These are phyloP conservation scores for Colletotrichum lentis DNA, from an alignment of 2,329 filamentous ascomycete species.

Conservation along the genomic window DNA sequence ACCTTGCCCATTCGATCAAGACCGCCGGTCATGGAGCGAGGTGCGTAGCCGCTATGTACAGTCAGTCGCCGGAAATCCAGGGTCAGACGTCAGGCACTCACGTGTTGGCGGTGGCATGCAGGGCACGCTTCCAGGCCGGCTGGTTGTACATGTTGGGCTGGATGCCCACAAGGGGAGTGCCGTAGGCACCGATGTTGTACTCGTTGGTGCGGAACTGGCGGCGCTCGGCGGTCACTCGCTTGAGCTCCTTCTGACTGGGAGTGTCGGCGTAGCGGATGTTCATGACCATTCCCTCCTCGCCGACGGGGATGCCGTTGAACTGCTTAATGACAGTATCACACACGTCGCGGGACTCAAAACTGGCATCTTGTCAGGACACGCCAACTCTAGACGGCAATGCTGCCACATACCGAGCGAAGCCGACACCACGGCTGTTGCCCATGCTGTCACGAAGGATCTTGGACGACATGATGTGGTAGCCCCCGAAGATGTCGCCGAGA, in stretches of 20 bases:
- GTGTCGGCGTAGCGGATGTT: conserved; percentile 98
- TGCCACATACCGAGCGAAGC: conserved; percentile 83
- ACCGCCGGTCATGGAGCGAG: conserved; percentile 34
- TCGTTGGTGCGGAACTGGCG: conserved; percentile 96
- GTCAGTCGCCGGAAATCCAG: not conserved
- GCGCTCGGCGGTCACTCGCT: conserved; percentile 93
- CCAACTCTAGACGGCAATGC: conserved; percentile 13
- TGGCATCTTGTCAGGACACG: conserved; percentile 51
- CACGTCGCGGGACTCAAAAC: conserved; percentile 87
- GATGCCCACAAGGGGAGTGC: conserved; percentile 67
- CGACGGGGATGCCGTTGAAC: conserved; percentile 81
- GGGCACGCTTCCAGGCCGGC: conserved; percentile 48
- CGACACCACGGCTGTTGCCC: conserved; percentile 94
- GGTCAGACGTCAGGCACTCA: conserved; percentile 7
- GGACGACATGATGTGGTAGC: conserved; percentile 87
- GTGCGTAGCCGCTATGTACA: conserved; percentile 23
- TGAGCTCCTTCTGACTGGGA: conserved; percentile 93
- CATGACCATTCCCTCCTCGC: conserved; percentile 81
- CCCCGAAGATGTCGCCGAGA: conserved; percentile 78
- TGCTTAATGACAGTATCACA: conserved; percentile 89
- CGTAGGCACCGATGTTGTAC: conserved; percentile 81
- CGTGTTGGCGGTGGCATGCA: conserved; percentile 32
- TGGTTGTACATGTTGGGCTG: conserved; percentile 58
- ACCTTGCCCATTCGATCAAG: conserved; percentile 36
- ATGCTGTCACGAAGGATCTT: conserved; percentile 93